These are phyloP conservation scores for Quercus cerris DNA, from an alignment of 306 rosid species.

Conservation along the genomic window DNA sequence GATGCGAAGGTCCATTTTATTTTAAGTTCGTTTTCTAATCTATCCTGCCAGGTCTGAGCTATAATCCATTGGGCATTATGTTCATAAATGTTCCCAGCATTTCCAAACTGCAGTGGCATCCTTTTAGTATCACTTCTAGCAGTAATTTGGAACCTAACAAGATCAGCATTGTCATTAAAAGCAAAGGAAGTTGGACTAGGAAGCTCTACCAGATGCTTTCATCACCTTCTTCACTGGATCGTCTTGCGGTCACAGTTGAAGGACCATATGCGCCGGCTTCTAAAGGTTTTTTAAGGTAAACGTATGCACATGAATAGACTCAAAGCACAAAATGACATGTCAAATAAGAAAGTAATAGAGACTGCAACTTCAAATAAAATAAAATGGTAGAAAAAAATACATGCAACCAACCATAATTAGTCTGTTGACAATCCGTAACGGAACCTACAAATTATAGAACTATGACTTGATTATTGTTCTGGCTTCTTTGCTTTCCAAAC, in stretches of 20 bases:
- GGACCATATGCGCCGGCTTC: slow-evolving; percentile 75
- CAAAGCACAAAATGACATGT: too few relatives aligned
- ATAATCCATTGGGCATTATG: slow-evolving; percentile 62
- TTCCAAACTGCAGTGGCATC: slow-evolving; percentile 94
- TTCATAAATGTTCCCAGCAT: slow-evolving; percentile 70
- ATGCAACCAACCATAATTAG: too few relatives aligned
- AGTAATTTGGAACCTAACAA: slow-evolving; percentile 59
- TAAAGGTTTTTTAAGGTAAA: slow-evolving; percentile 50
- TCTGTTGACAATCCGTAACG: too few relatives aligned
- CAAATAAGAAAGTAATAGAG: too few relatives aligned
- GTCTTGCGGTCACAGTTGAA: slow-evolving; percentile 52
- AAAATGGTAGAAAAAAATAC: too few relatives aligned
- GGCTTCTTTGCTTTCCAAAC: too few relatives aligned
- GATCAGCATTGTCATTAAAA: slow-evolving; percentile 61
- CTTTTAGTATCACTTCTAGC: slow-evolving; percentile 69
- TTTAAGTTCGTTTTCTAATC: not conserved
- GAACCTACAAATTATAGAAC: too few relatives aligned
- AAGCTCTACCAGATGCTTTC: slow-evolving; percentile 63
- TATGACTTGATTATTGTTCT: too few relatives aligned
- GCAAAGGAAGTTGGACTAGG: slow-evolving; percentile 67
- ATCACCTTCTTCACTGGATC: slow-evolving; percentile 41
- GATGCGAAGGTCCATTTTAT: not conserved
- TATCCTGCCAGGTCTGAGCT: slow-evolving; percentile 49
- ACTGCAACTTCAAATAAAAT: too few relatives aligned
- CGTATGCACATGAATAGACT: too few relatives aligned